Percentiles rank a stretch among this genome's conserved stretches.
phyloP scores from a whole-genome alignment of 768 basidiomycete species.

The Coprinopsis marcescibilis region DNA sequence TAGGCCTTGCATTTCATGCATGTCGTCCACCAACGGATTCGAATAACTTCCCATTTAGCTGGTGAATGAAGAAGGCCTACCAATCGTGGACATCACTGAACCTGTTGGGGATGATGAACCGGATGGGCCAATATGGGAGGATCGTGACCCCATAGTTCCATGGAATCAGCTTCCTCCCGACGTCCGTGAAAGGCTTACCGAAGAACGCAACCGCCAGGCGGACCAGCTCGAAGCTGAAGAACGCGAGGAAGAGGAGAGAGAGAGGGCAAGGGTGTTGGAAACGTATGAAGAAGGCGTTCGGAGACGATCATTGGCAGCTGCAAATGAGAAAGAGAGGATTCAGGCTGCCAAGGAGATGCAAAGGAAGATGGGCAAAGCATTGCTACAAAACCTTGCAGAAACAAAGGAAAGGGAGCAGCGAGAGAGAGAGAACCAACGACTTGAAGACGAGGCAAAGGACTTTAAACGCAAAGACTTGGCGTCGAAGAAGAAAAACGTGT shows the following conservation, averaged over 20 bases:
- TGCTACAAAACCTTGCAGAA: conserved; percentile 43
- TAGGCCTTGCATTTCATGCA: conserved; percentile 33
- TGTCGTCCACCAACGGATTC: conserved; percentile 6
- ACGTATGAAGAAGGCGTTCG: conserved; percentile 40
- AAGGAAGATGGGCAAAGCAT: conserved; percentile 73
- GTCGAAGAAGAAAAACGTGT: conserved; percentile 55
- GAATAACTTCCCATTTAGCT: conserved; percentile 36
- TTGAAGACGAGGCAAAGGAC: conserved; percentile 24
- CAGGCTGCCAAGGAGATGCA: conserved; percentile 50
- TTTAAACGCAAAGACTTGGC: conserved; percentile 19
- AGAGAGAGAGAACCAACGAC: conserved; percentile 26
- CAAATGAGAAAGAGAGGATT: conserved; percentile 31
- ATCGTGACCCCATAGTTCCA: conserved; percentile 40
- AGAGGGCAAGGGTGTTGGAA: conserved; percentile 35
- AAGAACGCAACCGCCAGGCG: conserved; percentile 59
- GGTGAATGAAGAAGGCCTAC: conserved; percentile 72
- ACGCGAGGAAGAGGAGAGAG: conserved; percentile 34
- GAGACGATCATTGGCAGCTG: conserved; percentile 44
- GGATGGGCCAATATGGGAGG: conserved; percentile 24
- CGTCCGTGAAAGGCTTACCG: conserved; percentile 45
- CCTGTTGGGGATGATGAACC: conserved; percentile 29
- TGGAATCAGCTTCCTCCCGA: conserved; percentile 38
- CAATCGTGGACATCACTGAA: conserved; percentile 74
- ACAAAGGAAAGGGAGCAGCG: conserved; percentile 33
- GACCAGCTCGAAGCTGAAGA: conserved; percentile 73